Evolutionary conservation across 495 filamentous ascomycete species (phyloP), one percentile per base, ranked within the genome.

Genomic region (Trichocladium antarcticum): DNA sequence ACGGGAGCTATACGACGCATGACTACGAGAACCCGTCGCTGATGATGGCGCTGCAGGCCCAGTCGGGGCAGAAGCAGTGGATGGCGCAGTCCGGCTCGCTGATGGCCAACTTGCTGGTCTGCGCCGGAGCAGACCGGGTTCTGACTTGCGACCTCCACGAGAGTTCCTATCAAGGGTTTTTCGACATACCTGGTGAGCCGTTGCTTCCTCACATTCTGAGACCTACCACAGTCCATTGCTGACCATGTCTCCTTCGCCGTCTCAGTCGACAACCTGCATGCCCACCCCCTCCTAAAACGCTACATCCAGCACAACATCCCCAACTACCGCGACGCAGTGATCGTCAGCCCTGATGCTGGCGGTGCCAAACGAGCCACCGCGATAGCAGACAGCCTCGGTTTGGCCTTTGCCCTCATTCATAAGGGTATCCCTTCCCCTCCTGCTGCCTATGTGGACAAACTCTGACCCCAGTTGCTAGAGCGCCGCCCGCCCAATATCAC

Each of bases 81-180:
- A 87, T 96, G 54, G 92, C 92, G 21, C 92, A 95, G 68, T 85
- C 92, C 28, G 92, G 92, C 42, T 95, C 89, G 21, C 76, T 98
- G 51, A 83, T 97, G 27, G 92, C 92, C 14, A 87, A 97, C 62
- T 77, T 98, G 46, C 69, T 98, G 44, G 95, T 87, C 22, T 96
- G 89, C 65, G 88, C 92, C 50, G 92, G 92, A 36, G 87, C 93
- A 15, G 93, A 98, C 64, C 87, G 96, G 63, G 56, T 98, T 63
- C 88, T 98, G 59, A 97, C 92, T 2, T 90, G 95, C 80, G 92
- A 98, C 64, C 74, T 98, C 45, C 92, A 98, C 61, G 92, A 97
- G 47, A 51, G 46, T 11, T 47, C 59, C 27, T 64, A 64, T 63
- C 92, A 98, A 63, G 92, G 92, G 24, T 98, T 93, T 74, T 97